Evolutionary conservation across 768 basidiomycete genomes (phyloP), one percentile per base, ranked within the genome.

Genomic region (Scleroderma bovista): DNA sequence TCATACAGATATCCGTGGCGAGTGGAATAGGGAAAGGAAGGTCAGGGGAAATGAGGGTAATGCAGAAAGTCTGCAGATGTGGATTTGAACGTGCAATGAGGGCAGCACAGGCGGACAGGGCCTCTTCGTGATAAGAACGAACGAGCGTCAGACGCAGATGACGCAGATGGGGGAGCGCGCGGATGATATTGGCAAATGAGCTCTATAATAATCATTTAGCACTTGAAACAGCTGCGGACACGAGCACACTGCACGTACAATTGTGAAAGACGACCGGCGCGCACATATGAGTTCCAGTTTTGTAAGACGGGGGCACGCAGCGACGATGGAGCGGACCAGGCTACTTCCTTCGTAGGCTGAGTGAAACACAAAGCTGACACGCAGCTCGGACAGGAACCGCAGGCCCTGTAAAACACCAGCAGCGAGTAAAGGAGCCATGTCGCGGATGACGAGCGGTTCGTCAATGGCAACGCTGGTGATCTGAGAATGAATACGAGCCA

Each of bases 341-440:
- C 81, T 81, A 23, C 79, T 82, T 58, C 83, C 83, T 56, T 89
- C 86, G 58, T 88, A 88, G 58, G 81, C 80, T 2, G 81, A 81
- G 58, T 88, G 83, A 44, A 88, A 75, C 34, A 78, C 75, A 60
- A 88, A 88, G 15, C 78, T 71, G 38, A 88, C 77, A 47, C 75
- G 80, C 48, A 89, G 71, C 36, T 79, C 75, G 12, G 71, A 75
- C 22, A 89, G 73, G 5, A 71, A 70, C 17, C 75, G 74, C 19
- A 88, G 59, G 43, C 75, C 74, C 51, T 77, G 72, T 22, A 89
- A 74, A n/a, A 85, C 68, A 33, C 74, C 72, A 3, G 81, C 77
- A 2, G 88, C 72, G 6, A 78, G 71, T 17, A 83, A 72, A 0
- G 81, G 79, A 6, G 86, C 81, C 12, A 84, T 70, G 52, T 88